These are phyloP conservation scores for Chamaenerion angustifolium DNA, from an alignment of 345 rosid species.

Conservation along the genomic window DNA sequence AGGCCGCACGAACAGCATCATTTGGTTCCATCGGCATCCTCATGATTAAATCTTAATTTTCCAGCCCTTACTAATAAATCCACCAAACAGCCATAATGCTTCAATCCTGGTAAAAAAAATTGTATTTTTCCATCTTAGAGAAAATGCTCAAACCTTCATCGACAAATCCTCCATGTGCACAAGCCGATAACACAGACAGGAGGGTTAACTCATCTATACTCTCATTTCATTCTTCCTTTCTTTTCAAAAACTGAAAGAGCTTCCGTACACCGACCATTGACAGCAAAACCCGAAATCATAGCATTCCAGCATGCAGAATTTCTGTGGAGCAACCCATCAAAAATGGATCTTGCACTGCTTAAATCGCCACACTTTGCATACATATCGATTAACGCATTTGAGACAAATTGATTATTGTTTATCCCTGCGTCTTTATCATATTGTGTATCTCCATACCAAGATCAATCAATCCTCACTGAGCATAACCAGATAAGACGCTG, in stretches of 20 bases:
- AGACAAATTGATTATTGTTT: slow-evolving; percentile 39
- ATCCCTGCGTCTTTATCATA: slow-evolving; percentile 25
- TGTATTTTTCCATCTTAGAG: slow-evolving; percentile 34
- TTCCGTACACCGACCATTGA: slow-evolving; percentile 40
- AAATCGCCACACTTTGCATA: slow-evolving; percentile 73
- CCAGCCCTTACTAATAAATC: slow-evolving; percentile 68
- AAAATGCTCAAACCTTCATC: slow-evolving; percentile 52
- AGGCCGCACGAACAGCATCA: slow-evolving; percentile 49
- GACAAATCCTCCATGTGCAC: slow-evolving; percentile 56
- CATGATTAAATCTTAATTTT: slow-evolving; percentile 34
- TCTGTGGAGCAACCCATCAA: slow-evolving; percentile 32
- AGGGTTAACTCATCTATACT: slow-evolving; percentile 50
- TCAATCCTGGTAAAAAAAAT: slow-evolving; percentile 24
- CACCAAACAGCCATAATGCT: slow-evolving; percentile 64
- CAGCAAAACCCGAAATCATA: slow-evolving; percentile 52
- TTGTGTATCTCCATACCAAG: slow-evolving; percentile 47
- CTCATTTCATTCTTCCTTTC: slow-evolving; percentile 33
- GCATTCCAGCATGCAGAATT: slow-evolving; percentile 59
- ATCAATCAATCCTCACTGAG: slow-evolving; percentile 45
- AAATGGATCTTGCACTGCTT: slow-evolving; percentile 33
- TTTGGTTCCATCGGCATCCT: slow-evolving; percentile 57
- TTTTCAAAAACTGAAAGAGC: slow-evolving; percentile 47
- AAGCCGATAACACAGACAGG: slow-evolving; percentile 46
- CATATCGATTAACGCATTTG: slow-evolving; percentile 54
- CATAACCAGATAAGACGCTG: slow-evolving; percentile 61